A percentile compares a stretch with the other conserved stretches of the same genome.
These are phyloP conservation scores for Coemansia sp. DNA, from an alignment of 192 early-diverging fungal species.

Conservation along the genomic window DNA sequence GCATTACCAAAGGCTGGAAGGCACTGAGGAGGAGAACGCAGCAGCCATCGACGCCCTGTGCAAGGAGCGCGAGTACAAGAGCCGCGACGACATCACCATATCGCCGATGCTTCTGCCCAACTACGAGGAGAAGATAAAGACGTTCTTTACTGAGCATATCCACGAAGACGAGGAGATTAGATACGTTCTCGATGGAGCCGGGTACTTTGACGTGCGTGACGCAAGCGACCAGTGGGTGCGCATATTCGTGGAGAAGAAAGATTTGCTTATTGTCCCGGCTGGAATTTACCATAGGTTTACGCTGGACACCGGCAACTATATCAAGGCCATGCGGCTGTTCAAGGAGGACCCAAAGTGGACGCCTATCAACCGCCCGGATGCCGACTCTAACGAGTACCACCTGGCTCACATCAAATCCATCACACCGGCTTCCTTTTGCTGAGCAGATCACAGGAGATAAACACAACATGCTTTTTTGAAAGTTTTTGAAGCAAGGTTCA, in stretches of 20 bases:
- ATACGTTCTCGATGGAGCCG: constrained; percentile 83
- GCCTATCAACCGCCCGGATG: constrained; percentile 70
- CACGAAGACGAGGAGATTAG: constrained; percentile 99
- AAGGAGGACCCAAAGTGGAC: constrained; percentile 85
- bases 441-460: background rate
- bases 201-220: constrained; percentile 89
- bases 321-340: constrained; percentile 84
- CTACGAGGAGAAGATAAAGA: constrained; percentile 93
- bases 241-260: constrained; percentile 69
- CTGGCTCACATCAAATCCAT: constrained; percentile 49
- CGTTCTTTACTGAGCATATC: constrained; percentile 91
- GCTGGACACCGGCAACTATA: constrained; percentile 81
- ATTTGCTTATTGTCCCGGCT: constrained; percentile 89
- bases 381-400: constrained; percentile 62
- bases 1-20: constrained; percentile 66
- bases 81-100: constrained; percentile 87
- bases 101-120: constrained; percentile 76
- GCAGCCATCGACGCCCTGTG: constrained; percentile 70
- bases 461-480: background rate
- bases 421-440: background rate
- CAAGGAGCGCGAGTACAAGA: constrained; percentile 82
- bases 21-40: constrained; percentile 53
- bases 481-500: background rate
- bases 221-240: constrained; percentile 78
- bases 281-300: constrained; percentile 98